Evolutionary conservation across 2,329 filamentous ascomycete species (phyloP), one percentile per base, ranked within the genome.

Genomic region (Trichoderma polysporum): DNA sequence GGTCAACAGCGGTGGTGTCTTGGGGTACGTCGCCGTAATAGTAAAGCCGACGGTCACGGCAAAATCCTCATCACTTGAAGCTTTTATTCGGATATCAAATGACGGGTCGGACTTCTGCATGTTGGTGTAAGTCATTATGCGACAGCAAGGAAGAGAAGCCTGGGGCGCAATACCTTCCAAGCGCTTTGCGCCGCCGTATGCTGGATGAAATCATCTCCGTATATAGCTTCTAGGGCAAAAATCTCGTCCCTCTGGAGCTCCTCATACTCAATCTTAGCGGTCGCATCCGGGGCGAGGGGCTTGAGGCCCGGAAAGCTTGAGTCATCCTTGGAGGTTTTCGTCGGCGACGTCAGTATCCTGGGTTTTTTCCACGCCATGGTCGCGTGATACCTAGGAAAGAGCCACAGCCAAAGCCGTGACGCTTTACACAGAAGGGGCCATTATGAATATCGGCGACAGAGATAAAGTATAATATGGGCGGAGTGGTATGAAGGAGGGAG

Each of bases 1-100:
- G 4, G 85, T 88, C 15, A 97, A 79, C 12, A 92, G 81, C 1
- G 94, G 94, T 1, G 88, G 81, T 1, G 93, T 91, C 75, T 92
- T 97, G 4, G 94, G 95, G 76, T 98, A 98, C 0, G 94, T 97
- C 7, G 93, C 91, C 9, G 93, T 95, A 71, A 98, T 82, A 66
- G 91, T 90, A 61, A 96, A 92, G 56, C 87, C 85, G n/a, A 98
- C 80, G 2, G 87, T 88, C 45, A 93, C 83, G 29, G 84, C 85
- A 68, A 93, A 86, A 57, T 93, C 90, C 41, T 88, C 84, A 73
- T 95, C 90, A 0, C 88, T 89, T 4, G 88, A 88, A 10, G 92
- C 86, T 73, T 88, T 92, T 70, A 98, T 84, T 61, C 85, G 87
- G 61, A 98, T 88, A 71, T 92, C 92, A 76, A 98, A 96, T 0